Percentiles rank a stretch among this genome's conserved stretches.
Evolutionary conservation across 805 yeast species (phyloP).

Genomic region (Kazachstania taianensis): DNA sequence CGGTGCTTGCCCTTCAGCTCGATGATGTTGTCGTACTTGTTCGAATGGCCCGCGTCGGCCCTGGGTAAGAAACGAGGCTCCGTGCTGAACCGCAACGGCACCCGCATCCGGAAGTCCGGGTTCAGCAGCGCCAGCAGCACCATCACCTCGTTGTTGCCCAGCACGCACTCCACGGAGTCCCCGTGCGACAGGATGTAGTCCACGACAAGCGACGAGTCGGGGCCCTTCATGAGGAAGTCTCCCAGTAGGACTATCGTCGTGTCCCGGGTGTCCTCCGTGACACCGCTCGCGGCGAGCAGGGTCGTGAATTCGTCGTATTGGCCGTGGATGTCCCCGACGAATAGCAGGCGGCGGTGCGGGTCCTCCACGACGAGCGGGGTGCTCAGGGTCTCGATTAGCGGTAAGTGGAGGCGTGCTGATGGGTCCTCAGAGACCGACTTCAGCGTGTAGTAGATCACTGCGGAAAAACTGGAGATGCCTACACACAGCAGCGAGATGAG

Average conservation of each 20-base stretch:
- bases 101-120: constrained; percentile 13
- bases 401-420: too few species aligned
- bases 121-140: constrained; percentile 49
- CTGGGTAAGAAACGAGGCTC: too few species aligned
- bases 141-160: constrained; percentile 85
- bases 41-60: too few species aligned
- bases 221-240: constrained; percentile 80
- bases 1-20: constrained; percentile 14
- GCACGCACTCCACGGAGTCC: constrained; percentile 48
- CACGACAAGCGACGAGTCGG: constrained; percentile 57
- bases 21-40: constrained; percentile 6
- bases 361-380: constrained; percentile 3
- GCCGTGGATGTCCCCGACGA: constrained; percentile 89
- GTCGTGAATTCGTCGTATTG: constrained; percentile 44
- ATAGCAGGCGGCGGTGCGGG: constrained; percentile 37
- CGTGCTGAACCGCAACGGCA: background rate
- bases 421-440: background rate
- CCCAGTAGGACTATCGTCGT: constrained; percentile 56
- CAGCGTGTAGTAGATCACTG: too few species aligned
- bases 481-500: too few species aligned
- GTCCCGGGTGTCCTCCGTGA: constrained; percentile 11
- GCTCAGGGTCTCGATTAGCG: constrained; percentile 4
- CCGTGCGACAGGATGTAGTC: constrained; percentile 50
- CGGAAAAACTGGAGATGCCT: too few species aligned
- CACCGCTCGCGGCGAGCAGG: constrained; percentile 33